Evolutionary conservation across 179 eudicot species (phyloP), one percentile per base, ranked within the genome.

Genomic region (Amaranthus tricolor): DNA sequence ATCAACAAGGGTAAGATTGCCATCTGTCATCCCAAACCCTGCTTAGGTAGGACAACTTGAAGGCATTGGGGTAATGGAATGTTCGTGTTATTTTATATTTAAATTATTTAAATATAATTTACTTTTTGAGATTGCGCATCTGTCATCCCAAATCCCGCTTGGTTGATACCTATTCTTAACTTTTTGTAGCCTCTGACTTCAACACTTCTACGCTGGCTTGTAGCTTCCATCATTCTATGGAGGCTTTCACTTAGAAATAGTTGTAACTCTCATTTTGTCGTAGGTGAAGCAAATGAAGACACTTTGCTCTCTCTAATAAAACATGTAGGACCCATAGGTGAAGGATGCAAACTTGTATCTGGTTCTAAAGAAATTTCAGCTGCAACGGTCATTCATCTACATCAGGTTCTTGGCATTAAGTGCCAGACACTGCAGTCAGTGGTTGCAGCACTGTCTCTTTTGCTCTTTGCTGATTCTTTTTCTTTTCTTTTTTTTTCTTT

Each of bases 121-220:
- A n/a, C n/a, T n/a, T n/a, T n/a, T n/a, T n/a, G n/a, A n/a, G n/a
- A n/a, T n/a, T n/a, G n/a, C n/a, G n/a, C n/a, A n/a, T n/a, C n/a
- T n/a, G n/a, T n/a, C n/a, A n/a, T n/a, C n/a, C n/a, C n/a, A n/a
- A n/a, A n/a, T n/a, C n/a, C n/a, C n/a, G n/a, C n/a, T n/a, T n/a
- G n/a, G n/a, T n/a, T n/a, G n/a, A n/a, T n/a, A n/a, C n/a, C n/a
- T n/a, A n/a, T n/a, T n/a, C n/a, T n/a, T n/a, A n/a, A n/a, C n/a
- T n/a, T n/a, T n/a, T n/a, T n/a, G n/a, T n/a, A 89, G 17, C 78
- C 90, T 74, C 76, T 88, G 45, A 47, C 78, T 49, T 82, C 90
- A 58, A 88, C 83, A 71, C 97, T 95, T 76, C 71, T 93, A 66
- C 90, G 90, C 20, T 95, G 99, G 99, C 82, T 95, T 65, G 85